Evolutionary conservation across 2,329 filamentous ascomycete genomes (phyloP), one percentile per base, ranked within the genome.

Genomic region (Amesomyces nigricolor): DNA sequence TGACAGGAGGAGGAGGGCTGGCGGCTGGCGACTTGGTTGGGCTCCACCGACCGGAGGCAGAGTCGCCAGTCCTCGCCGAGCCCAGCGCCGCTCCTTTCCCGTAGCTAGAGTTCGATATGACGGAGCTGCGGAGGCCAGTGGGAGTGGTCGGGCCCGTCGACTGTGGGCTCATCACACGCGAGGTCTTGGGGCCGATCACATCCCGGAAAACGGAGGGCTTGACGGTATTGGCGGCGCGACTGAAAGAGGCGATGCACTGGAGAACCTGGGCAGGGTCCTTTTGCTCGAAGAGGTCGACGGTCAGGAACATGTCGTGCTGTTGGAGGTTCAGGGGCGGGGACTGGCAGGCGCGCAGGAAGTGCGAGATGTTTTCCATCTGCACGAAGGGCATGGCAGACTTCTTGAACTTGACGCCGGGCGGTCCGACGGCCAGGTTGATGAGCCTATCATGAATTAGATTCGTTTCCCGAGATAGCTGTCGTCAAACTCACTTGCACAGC

Each of bases 331-430:
- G 77, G 0, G 94, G 94, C 26, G 88, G 83, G 49, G 82, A 77
- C 72, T 96, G 89, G 75, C 91, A 95, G 58, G 90, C 91, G 66
- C 83, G 85, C 52, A 99, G 83, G 73, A 96, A 99, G 68, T 95
- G 89, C 4, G 91, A 95, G 67, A 99, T 96, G 70, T 99, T 99
- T 72, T 99, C 94, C 91, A 97, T 97, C 72, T 99, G 94, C 40
- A 97, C 92, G 69, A 99, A 99, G 0, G 94, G 94, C 92, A 97
- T 97, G 40, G 84, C 75, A 1, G 91, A 96, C 68, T 87, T 79
- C 74, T 97, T 97, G 80, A 88, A 97, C 70, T 87, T 90, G 73
- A 96, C 82, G 32, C 87, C 87, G 0, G 89, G 88, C 14, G 86
- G 82, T 26, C 89, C 88, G 38, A 87, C 72, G 32, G 82, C 88